Conservation (phyloP, 306 rosid genomes). For the Senna siamea region DNA sequence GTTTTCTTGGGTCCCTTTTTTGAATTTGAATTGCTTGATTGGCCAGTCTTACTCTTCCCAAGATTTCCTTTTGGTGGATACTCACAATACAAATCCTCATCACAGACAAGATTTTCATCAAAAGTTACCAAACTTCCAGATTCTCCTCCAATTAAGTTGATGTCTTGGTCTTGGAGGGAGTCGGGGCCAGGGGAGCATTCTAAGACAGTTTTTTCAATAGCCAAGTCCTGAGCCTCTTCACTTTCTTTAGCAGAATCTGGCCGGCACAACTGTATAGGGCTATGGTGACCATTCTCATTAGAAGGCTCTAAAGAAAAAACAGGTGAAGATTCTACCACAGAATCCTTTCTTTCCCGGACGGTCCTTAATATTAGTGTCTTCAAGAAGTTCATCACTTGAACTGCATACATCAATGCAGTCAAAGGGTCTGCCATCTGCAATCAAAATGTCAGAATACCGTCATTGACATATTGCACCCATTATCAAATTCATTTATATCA, state of each 20-base stretch:
- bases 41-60: constrained; percentile 19
- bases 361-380: constrained; percentile 21
- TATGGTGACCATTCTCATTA: not conserved
- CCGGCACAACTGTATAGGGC: not conserved
- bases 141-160: not conserved
- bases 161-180: not conserved
- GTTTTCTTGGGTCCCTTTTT: constrained; percentile 5
- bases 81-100: constrained; percentile 7
- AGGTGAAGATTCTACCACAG: constrained; percentile 18
- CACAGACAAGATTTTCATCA: not conserved
- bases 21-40: constrained; percentile 22
- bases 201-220: not conserved
- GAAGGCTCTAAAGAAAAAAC: constrained; percentile 1
- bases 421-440: constrained; percentile 27
- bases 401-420: constrained; percentile 30
- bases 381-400: constrained; percentile 31
- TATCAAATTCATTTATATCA: too few relatives aligned
- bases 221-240: constrained; percentile 7
- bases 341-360: constrained; percentile 13
- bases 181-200: not conserved
- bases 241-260: constrained; percentile 6
- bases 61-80: constrained; percentile 14
- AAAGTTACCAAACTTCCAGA: not conserved
- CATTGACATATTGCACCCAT: too few relatives aligned
- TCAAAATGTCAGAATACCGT: not conserved